Evolutionary conservation across 306 rosid species (phyloP).

Genomic region (Clitoria ternatea): DNA sequence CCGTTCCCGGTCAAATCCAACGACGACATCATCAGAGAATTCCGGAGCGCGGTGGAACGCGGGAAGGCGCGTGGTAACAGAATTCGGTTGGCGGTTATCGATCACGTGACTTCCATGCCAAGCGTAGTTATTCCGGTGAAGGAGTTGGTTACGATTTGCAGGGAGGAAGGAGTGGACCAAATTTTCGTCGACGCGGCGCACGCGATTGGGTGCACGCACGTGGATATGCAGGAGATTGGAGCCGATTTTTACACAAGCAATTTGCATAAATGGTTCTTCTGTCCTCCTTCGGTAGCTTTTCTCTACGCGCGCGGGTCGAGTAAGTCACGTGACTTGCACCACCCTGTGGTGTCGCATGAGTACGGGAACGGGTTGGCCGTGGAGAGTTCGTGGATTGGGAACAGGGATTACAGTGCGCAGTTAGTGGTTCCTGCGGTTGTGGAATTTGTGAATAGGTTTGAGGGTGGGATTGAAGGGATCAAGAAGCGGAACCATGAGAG

Average conservation of each 20-base stretch:
- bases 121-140: constrained; percentile 67
- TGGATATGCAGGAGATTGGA: constrained; percentile 71
- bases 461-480: constrained; percentile 78
- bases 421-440: constrained; percentile 62
- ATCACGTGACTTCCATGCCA: constrained; percentile 84
- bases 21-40: constrained; percentile 56
- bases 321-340: constrained; percentile 49
- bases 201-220: constrained; percentile 67
- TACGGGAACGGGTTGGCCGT: constrained; percentile 81
- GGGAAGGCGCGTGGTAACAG: constrained; percentile 56
- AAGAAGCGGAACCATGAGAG: constrained; percentile 66
- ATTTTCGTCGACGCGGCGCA: constrained; percentile 85
- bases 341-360: constrained; percentile 83
- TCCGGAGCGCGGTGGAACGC: constrained; percentile 52
- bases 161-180: constrained; percentile 77
- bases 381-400: constrained; percentile 89
- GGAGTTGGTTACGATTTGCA: constrained; percentile 66
- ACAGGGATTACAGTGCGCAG: constrained; percentile 84
- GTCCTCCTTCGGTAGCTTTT: constrained; percentile 78
- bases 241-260: constrained; percentile 83
- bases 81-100: constrained; percentile 77
- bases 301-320: constrained; percentile 50
- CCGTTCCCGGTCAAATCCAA: constrained; percentile 62
- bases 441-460: constrained; percentile 64
- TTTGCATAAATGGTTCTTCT: constrained; percentile 85